Conservation (phyloP, 257 asterid genomes). For the Solanum medicagineum region DNA sequence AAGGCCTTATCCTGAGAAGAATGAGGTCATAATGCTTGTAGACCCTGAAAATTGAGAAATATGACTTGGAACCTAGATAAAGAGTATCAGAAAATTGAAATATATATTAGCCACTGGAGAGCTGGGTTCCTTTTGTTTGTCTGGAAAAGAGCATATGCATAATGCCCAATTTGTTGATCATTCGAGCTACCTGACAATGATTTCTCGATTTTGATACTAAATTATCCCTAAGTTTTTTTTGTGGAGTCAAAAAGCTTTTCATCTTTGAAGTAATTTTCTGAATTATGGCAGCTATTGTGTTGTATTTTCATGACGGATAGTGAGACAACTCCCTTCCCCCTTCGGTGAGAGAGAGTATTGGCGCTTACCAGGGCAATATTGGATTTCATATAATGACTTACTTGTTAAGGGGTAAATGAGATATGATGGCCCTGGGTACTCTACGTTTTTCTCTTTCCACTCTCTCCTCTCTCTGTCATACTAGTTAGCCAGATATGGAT, state of each 20-base stretch:
- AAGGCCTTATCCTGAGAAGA: not conserved
- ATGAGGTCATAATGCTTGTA: not conserved
- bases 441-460: not conserved
- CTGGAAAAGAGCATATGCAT: not conserved
- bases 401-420: not conserved
- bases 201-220: not conserved
- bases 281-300: not conserved
- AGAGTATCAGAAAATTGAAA: not conserved
- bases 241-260: not conserved
- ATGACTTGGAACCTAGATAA: not conserved
- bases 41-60: not conserved
- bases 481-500: not conserved
- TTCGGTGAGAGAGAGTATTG: not conserved
- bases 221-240: not conserved
- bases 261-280: not conserved
- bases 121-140: not conserved
- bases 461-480: not conserved
- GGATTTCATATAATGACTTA: not conserved
- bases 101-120: not conserved
- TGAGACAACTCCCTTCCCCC: not conserved
- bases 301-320: not conserved
- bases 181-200: not conserved
- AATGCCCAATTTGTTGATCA: not conserved
- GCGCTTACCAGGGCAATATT: not conserved
- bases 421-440: not conserved